Conservation (phyloP, 2,329 filamentous ascomycete genomes). For the Apiospora arundinis region DNA sequence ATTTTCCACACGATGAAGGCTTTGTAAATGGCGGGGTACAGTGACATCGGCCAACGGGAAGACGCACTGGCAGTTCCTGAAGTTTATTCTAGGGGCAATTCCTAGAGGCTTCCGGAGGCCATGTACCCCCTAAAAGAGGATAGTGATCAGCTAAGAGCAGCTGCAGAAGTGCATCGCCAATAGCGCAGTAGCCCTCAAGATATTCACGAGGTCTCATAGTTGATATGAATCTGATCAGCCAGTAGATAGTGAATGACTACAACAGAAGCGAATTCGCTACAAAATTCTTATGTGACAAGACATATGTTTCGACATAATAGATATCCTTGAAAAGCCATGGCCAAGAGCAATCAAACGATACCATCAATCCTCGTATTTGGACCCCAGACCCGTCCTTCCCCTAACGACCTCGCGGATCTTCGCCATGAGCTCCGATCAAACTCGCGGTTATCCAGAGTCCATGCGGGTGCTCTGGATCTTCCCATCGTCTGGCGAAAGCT, state of each 20-base stretch:
- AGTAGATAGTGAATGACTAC: not conserved
- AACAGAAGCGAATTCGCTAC: too few relatives aligned
- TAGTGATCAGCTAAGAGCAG: not conserved
- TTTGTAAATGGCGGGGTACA: not conserved
- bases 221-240: not conserved
- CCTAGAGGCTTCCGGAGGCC: not conserved
- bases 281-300: too few relatives aligned
- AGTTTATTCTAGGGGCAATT: not conserved
- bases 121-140: not conserved
- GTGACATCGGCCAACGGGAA: not conserved
- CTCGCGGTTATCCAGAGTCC: slow-evolving; percentile 21
- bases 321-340: not conserved
- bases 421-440: slow-evolving; percentile 25
- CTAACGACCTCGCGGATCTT: slow-evolving; percentile 22
- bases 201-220: not conserved
- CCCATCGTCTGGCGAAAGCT: slow-evolving; percentile 15
- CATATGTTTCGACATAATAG: not conserved
- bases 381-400: slow-evolving; percentile 25
- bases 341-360: not conserved
- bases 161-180: not conserved
- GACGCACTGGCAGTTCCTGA: not conserved
- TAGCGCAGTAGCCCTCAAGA: not conserved
- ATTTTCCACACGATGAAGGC: not conserved
- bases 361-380: slow-evolving; percentile 30
- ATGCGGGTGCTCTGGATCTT: slow-evolving; percentile 18